A percentile compares a stretch with the other conserved stretches of the same genome.
These are phyloP conservation scores for Candida peoriensis DNA, from an alignment of 805 yeast genomes.

Conservation along the genomic window DNA sequence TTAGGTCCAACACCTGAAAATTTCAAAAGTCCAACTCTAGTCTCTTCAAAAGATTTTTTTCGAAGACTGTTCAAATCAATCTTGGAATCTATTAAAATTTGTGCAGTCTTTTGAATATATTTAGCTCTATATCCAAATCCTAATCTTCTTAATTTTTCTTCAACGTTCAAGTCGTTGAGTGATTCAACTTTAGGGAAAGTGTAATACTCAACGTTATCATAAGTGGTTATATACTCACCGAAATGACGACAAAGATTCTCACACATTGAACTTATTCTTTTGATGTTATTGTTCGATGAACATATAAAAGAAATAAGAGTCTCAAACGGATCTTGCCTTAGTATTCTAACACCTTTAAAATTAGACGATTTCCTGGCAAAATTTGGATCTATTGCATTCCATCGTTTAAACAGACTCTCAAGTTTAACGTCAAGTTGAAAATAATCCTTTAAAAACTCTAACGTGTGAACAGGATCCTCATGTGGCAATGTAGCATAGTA, in stretches of 20 bases:
- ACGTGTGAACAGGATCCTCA: slow-evolving; percentile 30
- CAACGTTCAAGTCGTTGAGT: slow-evolving; percentile 38
- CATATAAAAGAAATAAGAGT: slow-evolving; percentile 86
- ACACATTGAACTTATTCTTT: slow-evolving; percentile 91
- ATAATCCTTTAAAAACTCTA: slow-evolving; percentile 55
- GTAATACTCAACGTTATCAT: slow-evolving; percentile 53
- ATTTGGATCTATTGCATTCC: slow-evolving; percentile 54
- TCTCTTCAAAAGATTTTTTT: slow-evolving; percentile 40
- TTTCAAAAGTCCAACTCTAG: slow-evolving; percentile 54
- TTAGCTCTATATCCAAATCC: slow-evolving; percentile 91
- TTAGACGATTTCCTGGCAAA: slow-evolving; percentile 34
- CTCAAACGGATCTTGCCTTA: slow-evolving; percentile 97
- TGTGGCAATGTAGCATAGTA: slow-evolving; percentile 45
- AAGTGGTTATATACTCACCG: slow-evolving; percentile 54
- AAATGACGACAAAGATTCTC: slow-evolving; percentile 65
- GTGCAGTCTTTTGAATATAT: slow-evolving; percentile 76
- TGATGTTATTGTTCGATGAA: slow-evolving; percentile 92
- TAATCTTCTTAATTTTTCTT: slow-evolving; percentile 36
- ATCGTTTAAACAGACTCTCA: slow-evolving; percentile 46
- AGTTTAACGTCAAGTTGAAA: slow-evolving; percentile 62
- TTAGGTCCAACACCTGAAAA: slow-evolving; percentile 94
- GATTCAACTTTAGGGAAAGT: slow-evolving; percentile 69
- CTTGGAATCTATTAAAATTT: slow-evolving; percentile 29
- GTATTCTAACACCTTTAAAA: slow-evolving; percentile 72
- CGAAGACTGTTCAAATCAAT: slow-evolving; percentile 39